phyloP scores from a whole-genome alignment of 2,329 filamentous ascomycete genomes.

The Cephalotrichum gorgonifer region DNA sequence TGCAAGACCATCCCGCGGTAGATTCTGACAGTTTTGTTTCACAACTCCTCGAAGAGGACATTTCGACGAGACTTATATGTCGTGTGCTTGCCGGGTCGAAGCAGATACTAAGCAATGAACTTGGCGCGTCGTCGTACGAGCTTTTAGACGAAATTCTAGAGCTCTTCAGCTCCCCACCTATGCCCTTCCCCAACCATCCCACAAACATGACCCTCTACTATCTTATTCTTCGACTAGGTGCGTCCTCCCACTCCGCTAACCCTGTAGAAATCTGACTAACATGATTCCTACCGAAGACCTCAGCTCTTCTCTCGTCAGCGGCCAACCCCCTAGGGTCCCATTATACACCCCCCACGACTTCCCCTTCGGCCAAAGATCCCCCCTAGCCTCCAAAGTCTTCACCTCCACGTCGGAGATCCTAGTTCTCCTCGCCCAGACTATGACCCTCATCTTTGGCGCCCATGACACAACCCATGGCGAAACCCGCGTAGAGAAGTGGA shows the following conservation, averaged over 20 bases:
- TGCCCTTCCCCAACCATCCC: neutral
- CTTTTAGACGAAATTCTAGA: neutral
- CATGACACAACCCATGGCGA: neutral
- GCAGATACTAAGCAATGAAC: neutral
- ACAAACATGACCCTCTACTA: slow-evolving; percentile 7
- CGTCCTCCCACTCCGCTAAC: neutral
- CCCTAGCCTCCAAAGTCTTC: neutral
- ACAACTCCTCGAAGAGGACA: neutral
- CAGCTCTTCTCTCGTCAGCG: neutral
- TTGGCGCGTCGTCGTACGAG: neutral
- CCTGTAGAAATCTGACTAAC: neutral
- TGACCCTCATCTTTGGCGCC: slow-evolving; percentile 19
- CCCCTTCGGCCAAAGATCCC: neutral
- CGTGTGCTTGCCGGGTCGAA: neutral
- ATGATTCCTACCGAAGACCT: neutral
- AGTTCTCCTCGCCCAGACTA: slow-evolving; percentile 21
- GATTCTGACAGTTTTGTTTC: neutral
- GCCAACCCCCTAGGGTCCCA: neutral
- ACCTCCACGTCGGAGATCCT: slow-evolving; percentile 14
- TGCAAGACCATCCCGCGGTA: neutral
- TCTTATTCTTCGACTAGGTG: slow-evolving; percentile 17
- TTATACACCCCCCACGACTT: neutral
- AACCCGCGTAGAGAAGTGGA: slow-evolving; percentile 17
- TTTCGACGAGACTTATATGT: neutral
- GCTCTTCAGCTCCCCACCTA: neutral